Conservation (phyloP, 2,329 filamentous ascomycete species). For the Albifimbria verrucaria region DNA sequence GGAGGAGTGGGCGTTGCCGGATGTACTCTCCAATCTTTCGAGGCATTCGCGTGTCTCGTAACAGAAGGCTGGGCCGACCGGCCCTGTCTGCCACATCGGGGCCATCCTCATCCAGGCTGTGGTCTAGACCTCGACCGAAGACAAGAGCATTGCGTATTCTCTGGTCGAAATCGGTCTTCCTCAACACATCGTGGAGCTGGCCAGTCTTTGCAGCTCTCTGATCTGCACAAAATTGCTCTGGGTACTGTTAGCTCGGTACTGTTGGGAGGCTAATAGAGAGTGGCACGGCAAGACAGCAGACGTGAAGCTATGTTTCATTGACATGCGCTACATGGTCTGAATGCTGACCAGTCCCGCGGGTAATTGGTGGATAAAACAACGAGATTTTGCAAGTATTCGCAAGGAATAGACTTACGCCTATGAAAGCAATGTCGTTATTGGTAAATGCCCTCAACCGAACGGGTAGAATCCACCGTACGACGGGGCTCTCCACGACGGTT, state of each 20-base stretch:
- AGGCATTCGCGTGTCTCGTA: conserved; percentile 24
- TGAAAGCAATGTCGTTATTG: conserved; percentile 80
- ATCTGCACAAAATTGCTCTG: conserved; percentile 79
- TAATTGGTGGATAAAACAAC: too few species aligned
- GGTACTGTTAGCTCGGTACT: conserved; percentile 7
- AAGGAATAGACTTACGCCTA: conserved; percentile 61
- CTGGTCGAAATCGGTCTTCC: conserved; percentile 74
- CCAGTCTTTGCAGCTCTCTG: conserved; percentile 68
- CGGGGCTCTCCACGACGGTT: conserved; percentile 73
- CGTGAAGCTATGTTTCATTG: conserved; percentile 1
- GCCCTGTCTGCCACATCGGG: conserved; percentile 28
- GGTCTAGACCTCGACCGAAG: conserved; percentile 56
- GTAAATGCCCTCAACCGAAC: conserved; percentile 68
- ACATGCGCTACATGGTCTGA: too few species aligned
- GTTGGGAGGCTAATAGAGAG: too few species aligned
- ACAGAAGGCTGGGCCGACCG: conserved; percentile 37
- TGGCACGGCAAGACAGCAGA: too few species aligned
- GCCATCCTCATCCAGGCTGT: conserved; percentile 27
- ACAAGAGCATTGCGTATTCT: conserved; percentile 77
- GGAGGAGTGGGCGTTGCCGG: conserved; percentile 60
- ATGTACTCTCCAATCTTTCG: conserved; percentile 3
- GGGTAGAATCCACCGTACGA: conserved; percentile 73
- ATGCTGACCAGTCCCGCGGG: too few species aligned
- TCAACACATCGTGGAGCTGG: conserved; percentile 71
- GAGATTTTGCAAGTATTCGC: too few species aligned